Base-by-base conservation (phyloP, 768 basidiomycete genomes). In the Psilocybe sp. region DNA sequence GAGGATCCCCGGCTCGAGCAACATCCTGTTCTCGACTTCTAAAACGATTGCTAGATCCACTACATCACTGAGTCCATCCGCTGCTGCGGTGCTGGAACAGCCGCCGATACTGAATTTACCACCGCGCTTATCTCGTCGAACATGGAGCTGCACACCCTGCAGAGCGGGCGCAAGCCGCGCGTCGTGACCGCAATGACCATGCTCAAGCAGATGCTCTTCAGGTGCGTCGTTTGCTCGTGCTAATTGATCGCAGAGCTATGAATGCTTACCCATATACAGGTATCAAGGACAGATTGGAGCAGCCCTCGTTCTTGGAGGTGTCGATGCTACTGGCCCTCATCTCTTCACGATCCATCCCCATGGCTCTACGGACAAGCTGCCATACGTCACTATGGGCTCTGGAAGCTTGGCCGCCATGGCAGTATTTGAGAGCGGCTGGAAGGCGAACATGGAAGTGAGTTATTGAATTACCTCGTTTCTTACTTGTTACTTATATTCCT, bases 101-200 rank as follows among this genome's bases (percentile, higher is more conserved):
- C 96, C n/a, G 97, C 97, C 7, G 97, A 99, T 64, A 98, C 96
- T 0, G 93, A 96, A 66, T 94, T 93, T 62, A 87, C 85, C 32
- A 98, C 97, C 41, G 92, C 92, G 12, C 80, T 94, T 64, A 98
- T 99, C 64, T 92, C 92, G 1, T 94, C 92, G 36, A 97, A 97
- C 70, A 91, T 99, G 69, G 92, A 94, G 67, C 77, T 99, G 12
- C 96, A 98, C 64, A 80, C 84, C 1, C 79, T 98, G 28, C 87
- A 89, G 14, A 94, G 91, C 28, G 95, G 94, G 18, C 74, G 96
- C 50, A 92, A 91, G 68, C 93, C 96, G 4, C 80, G 87, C 51
- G 93, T 99, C 15, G 92, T 96, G 44, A 97, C 97, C 0, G 97
- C 96, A 5, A 98, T 99, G 96, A 98, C 96, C 4, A 90, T 98